Evolutionary conservation across 1,284 basidiomycete species (phyloP).

Genomic region (Phylloboletellus chloephorus): DNA sequence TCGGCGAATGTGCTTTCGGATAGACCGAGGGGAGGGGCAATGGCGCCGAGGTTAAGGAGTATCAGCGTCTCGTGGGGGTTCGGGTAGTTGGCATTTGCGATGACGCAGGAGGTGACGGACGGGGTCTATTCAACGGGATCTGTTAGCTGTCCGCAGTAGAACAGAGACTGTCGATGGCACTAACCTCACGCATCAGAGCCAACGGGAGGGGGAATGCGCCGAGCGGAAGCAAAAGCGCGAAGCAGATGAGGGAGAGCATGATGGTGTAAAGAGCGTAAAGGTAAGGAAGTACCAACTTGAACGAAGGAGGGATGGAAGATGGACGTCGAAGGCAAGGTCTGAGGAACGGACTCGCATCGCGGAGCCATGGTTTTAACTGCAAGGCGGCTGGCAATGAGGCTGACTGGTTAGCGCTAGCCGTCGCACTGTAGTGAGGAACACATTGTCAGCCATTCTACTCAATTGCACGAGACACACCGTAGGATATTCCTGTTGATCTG

Average conservation of each 20-base stretch:
- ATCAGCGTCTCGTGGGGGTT: conserved; percentile 21
- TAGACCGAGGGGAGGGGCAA: conserved; percentile 24
- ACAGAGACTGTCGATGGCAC: not conserved
- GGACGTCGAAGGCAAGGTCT: conserved; percentile 2
- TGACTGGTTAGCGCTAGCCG: conserved; percentile 12
- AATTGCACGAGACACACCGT: not conserved
- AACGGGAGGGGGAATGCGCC: conserved; percentile 18
- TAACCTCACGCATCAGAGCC: conserved; percentile 9
- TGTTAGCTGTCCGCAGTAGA: not conserved
- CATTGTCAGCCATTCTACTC: not conserved
- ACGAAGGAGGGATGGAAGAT: not conserved
- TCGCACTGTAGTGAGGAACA: not conserved
- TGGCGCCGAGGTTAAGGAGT: conserved; percentile 21
- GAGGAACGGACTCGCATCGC: not conserved
- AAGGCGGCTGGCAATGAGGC: conserved; percentile 12
- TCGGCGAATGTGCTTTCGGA: conserved; percentile 22
- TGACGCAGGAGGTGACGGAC: conserved; percentile 19
- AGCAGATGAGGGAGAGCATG: conserved; percentile 21
- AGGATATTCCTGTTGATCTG: no score
- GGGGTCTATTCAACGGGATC: conserved; percentile 5
- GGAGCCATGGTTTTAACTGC: conserved; percentile 2
- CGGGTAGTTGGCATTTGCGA: conserved; percentile 25
- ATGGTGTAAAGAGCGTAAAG: conserved; percentile 10
- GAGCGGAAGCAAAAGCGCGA: conserved; percentile 23
- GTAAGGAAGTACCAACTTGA: not conserved